Evolutionary conservation across 768 basidiomycete genomes (phyloP).

Genomic region (Paxillus involutus): DNA sequence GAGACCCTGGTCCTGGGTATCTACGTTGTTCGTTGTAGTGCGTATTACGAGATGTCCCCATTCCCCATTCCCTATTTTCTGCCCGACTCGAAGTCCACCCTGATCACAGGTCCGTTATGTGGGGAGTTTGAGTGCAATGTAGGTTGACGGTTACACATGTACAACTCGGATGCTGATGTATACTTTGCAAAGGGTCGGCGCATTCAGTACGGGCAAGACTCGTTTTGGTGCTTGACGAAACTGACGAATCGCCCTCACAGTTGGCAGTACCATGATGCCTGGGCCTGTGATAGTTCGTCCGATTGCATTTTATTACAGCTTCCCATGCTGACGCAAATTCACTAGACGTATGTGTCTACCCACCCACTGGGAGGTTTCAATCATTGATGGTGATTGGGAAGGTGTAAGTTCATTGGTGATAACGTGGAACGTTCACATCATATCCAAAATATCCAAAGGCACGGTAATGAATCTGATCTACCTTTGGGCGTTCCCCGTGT

Average conservation of each 20-base stretch:
- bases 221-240: background rate
- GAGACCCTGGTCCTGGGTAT: slow-evolving; percentile 8
- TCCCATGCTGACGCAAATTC: background rate
- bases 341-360: background rate
- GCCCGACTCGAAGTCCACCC: background rate
- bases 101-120: too few species aligned
- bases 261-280: background rate
- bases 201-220: background rate
- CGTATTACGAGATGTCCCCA: too few species aligned
- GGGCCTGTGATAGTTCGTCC: slow-evolving; percentile 7
- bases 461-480: background rate
- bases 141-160: too few species aligned
- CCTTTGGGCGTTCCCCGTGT: slow-evolving; percentile 12
- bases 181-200: too few species aligned
- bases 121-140: too few species aligned
- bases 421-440: too few species aligned
- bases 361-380: background rate
- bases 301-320: too few species aligned
- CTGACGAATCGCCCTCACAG: background rate
- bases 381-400: background rate
- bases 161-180: too few species aligned
- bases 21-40: background rate
- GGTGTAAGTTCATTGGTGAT: slow-evolving; percentile 4
- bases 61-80: too few species aligned
- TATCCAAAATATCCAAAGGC: slow-evolving; percentile 4